Evolutionary conservation across 306 rosid species (phyloP), one percentile per base, ranked within the genome.

Genomic region (Cicer bijugum): DNA sequence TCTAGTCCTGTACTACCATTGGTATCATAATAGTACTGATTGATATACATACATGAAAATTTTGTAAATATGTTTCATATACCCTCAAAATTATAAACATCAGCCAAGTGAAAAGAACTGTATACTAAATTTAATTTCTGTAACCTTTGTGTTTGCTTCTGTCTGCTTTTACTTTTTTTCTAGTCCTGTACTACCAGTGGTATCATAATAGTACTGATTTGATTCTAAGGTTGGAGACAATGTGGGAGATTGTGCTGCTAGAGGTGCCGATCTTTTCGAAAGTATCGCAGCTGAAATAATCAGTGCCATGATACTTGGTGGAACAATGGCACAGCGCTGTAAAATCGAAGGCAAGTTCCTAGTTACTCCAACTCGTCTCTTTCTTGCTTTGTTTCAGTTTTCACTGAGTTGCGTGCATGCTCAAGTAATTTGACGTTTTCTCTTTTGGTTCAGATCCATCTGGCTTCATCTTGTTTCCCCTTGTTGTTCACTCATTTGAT

Each of bases 181-280:
- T 52, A 11, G 64, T 65, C 56, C n/a, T 65, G 63, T 45, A 45
- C 58, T 42, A 81, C 63, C 47, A 23, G 68, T 33, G 67, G 67
- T 33, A 50, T 71, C 68, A 45, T 74, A 69, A 44, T 74, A 48
- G 61, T 80, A 59, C 81, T 3, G 58, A 3, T 74, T 77, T 73
- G 52, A 78, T 83, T 81, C 60, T 33, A 74, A 94, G 98, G 98
- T 94, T 79, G 98, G 98, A 66, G 98, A 94, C 82, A 94, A 94
- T 83, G 98, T 94, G 53, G 98, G 98, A 10, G 98, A 94, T 78
- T 94, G 98, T 84, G 97, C 98, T 3, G 98, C 98, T 62, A 86
- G 98, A 83, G 98, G 98, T 84, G 98, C 98, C 61, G 98, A 94
- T 88, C 98, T 94, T 59, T 94, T 94, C 84, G 98, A 94, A 87